Evolutionary conservation across 495 filamentous ascomycete species (phyloP), one percentile per base, ranked within the genome.

Genomic region (Daldinia vernicosa): DNA sequence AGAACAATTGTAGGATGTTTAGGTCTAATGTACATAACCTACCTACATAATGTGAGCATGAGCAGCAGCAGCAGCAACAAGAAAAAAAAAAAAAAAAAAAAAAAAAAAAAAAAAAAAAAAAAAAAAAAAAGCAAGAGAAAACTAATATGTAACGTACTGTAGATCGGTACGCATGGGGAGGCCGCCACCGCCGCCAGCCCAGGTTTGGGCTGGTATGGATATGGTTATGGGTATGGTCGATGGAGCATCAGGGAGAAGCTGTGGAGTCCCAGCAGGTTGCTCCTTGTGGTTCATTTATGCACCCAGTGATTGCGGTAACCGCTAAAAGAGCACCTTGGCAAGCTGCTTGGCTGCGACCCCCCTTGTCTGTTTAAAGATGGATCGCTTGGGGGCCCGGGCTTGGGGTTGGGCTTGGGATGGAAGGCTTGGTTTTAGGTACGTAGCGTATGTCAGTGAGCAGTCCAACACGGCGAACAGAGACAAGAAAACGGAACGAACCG

Each of bases 231-330:
- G 50, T 56, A 65, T 69, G 64, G 70, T 30, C 39, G 61, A 66
- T 65, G 70, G 60, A 63, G 66, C 56, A 52, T 60, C 56, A 73
- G 70, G 70, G 66, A 69, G 70, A 69, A 73, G 70, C 39, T 52
- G 70, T 69, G 66, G 70, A 60, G 63, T 64, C 66, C 66, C 67
- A 64, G 62, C 59, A 53, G 59, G 62, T 74, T 64, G 67, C 67
- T 74, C 67, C 71, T 67, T 74, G 47, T 74, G 71, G 71, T 74
- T 74, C 71, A 67, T 70, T 70, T 35, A 70, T 74, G 71, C 71
- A 74, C 51, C 53, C 35, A 71, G 63, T 74, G 71, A 70, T 70
- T 74, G 59, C 71, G 60, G 71, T 74, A 74, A 67, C 63, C 71
- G 71, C 71, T 74, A 70, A 67, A 65, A 66, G 56, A 43, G 62